Evolutionary conservation across 139 green algal species (phyloP), one percentile per base, ranked within the genome.

Genomic region (Haematococcus lacustris): DNA sequence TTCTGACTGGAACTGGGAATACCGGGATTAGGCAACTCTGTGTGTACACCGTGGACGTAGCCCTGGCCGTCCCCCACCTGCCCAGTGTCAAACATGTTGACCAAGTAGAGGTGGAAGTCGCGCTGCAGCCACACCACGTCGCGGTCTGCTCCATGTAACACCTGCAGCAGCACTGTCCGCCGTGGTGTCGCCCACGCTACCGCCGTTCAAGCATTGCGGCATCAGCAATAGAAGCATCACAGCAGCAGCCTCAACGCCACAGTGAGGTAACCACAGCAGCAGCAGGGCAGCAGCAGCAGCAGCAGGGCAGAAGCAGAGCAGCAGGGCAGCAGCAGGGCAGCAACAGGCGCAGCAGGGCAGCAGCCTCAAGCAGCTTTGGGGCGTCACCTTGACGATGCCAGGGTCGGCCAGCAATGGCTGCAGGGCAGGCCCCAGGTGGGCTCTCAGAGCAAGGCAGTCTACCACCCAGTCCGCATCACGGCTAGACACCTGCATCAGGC

Each of bases 11-110:
- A n/a, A n/a, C n/a, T n/a, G n/a, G n/a, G n/a, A n/a, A n/a, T n/a
- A n/a, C n/a, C n/a, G n/a, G n/a, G n/a, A n/a, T n/a, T n/a, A n/a
- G n/a, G n/a, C n/a, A n/a, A n/a, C n/a, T n/a, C n/a, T n/a, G n/a
- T n/a, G n/a, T n/a, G n/a, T n/a, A n/a, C n/a, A n/a, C n/a, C n/a
- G n/a, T n/a, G n/a, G n/a, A n/a, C n/a, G n/a, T n/a, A n/a, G n/a
- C n/a, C n/a, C n/a, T n/a, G n/a, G n/a, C n/a, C n/a, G n/a, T n/a
- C n/a, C n/a, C 67, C 13, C 43, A 72, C 67, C 78, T 96, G 88
- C 1, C 90, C 92, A 17, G 93, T 98, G 83, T 98, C 94, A 73
- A 98, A 98, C 63, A 98, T 68, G 84, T 97, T 97, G 68, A 87
- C 86, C 1, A 98, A 28, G 80, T 91, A 98, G 4, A 98, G 87